A percentile compares a stretch with the other conserved stretches of the same genome.
Conservation (phyloP, 2,329 filamentous ascomycete genomes). For the Stemphylium vesicarium region DNA sequence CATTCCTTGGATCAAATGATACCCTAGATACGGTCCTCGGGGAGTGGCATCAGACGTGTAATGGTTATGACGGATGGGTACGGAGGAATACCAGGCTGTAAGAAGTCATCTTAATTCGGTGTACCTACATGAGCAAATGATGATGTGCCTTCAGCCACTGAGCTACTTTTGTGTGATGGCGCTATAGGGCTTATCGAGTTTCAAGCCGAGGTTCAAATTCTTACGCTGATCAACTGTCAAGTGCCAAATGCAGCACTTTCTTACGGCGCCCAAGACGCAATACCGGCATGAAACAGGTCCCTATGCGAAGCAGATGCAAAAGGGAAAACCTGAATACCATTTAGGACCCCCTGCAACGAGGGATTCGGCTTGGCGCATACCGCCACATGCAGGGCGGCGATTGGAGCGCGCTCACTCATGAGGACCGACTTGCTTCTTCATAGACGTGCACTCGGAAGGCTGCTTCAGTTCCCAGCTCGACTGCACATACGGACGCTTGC, state of each 20-base stretch:
- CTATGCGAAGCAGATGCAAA: slow-evolving; percentile 22
- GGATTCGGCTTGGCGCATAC: slow-evolving; percentile 20
- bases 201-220: slow-evolving; percentile 22
- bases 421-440: slow-evolving; percentile 34
- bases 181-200: slow-evolving; percentile 23
- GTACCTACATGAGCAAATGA: slow-evolving; percentile 5
- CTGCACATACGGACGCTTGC: slow-evolving; percentile 15
- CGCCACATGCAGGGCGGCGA: slow-evolving; percentile 35
- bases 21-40: slow-evolving; percentile 19
- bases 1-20: slow-evolving; percentile 16
- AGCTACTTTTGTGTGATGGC: slow-evolving; percentile 16
- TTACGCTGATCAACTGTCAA: slow-evolving; percentile 7
- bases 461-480: slow-evolving; percentile 2
- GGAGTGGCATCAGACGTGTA: slow-evolving; percentile 7
- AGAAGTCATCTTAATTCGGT: slow-evolving; percentile 1
- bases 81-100: not conserved
- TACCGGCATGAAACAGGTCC: not conserved
- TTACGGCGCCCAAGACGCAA: not conserved
- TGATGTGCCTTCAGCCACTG: slow-evolving; percentile 19
- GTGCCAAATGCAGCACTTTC: slow-evolving; percentile 9
- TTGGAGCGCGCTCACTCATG: slow-evolving; percentile 27
- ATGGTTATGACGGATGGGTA: slow-evolving; percentile 4
- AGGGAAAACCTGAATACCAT: slow-evolving; percentile 23
- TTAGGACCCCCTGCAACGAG: slow-evolving; percentile 25
- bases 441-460: slow-evolving; percentile 16